Conservation (phyloP, 1,284 basidiomycete species). For the Malassezia sympodialis region DNA sequence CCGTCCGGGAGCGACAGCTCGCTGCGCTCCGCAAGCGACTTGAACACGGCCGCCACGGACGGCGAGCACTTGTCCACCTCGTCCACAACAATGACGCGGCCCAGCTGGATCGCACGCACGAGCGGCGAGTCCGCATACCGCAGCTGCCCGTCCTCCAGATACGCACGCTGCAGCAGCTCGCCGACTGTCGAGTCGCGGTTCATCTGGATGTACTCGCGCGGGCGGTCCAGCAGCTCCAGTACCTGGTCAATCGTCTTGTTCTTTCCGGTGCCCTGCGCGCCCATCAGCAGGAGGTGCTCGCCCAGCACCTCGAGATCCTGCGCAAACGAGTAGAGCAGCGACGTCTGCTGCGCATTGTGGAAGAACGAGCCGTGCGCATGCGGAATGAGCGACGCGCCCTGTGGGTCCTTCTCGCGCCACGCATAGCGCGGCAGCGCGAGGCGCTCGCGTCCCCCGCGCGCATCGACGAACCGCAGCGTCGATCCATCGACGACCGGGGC, state of each 20-base stretch:
- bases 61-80: conserved; percentile 49
- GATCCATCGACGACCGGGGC: conserved; percentile 18
- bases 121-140: conserved; percentile 46
- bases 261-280: conserved; percentile 49
- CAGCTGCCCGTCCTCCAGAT: conserved; percentile 45
- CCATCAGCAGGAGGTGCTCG: conserved; percentile 48
- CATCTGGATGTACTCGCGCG: conserved; percentile 49
- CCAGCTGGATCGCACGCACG: conserved; percentile 43
- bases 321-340: conserved; percentile 43
- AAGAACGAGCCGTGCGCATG: conserved; percentile 38
- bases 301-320: conserved; percentile 45
- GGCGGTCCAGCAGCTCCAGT: conserved; percentile 44
- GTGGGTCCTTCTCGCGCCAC: conserved; percentile 31
- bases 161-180: conserved; percentile 39
- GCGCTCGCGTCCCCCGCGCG: conserved; percentile 11
- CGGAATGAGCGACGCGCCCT: conserved; percentile 43
- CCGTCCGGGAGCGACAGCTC: conserved; percentile 48
- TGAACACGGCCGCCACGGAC: conserved; percentile 47
- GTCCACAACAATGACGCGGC: conserved; percentile 49
- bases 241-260: conserved; percentile 49
- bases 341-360: conserved; percentile 47
- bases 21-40: conserved; percentile 46
- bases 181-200: conserved; percentile 46
- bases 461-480: conserved; percentile 28
- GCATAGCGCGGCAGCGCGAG: conserved; percentile 38